These are phyloP conservation scores for Xylaria nigripes DNA, from an alignment of 495 filamentous ascomycete genomes.

Conservation along the genomic window DNA sequence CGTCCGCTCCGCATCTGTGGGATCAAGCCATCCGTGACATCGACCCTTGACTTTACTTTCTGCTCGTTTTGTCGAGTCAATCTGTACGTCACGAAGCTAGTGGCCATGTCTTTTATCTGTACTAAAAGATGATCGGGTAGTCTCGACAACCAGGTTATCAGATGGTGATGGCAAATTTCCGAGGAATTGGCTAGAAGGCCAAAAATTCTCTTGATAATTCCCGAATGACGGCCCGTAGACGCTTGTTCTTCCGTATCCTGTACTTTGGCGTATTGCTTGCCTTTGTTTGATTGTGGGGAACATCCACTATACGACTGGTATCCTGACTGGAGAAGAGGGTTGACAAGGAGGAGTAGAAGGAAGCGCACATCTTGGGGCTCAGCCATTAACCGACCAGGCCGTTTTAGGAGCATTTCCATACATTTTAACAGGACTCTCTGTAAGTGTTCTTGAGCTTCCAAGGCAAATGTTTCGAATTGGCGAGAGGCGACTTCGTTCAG, in stretches of 20 bases:
- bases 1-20: conserved; percentile 59
- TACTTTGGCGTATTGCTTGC: conserved; percentile 18
- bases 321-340: conserved; percentile 59
- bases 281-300: conserved; percentile 15
- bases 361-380: conserved; percentile 68
- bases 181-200: conserved; percentile 72
- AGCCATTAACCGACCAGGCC: conserved; percentile 64
- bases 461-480: conserved; percentile 51
- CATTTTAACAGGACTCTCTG: conserved; percentile 70
- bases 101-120: conserved; percentile 63
- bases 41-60: conserved; percentile 47
- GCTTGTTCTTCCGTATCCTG: conserved; percentile 21
- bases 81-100: conserved; percentile 76
- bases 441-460: conserved; percentile 59
- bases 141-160: conserved; percentile 80
- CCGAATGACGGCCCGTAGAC: conserved; percentile 50
- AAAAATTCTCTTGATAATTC: conserved; percentile 78
- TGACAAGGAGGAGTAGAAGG: conserved; percentile 74
- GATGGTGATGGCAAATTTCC: conserved; percentile 66
- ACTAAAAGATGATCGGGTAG: conserved; percentile 62
- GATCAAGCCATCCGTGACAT: conserved; percentile 57
- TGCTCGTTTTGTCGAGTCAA: conserved; percentile 65
- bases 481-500: conserved; percentile 29
- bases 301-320: conserved; percentile 30
- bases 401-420: conserved; percentile 75